Evolutionary conservation across 805 yeast species (phyloP).

Genomic region (Candida namnaoensis): DNA sequence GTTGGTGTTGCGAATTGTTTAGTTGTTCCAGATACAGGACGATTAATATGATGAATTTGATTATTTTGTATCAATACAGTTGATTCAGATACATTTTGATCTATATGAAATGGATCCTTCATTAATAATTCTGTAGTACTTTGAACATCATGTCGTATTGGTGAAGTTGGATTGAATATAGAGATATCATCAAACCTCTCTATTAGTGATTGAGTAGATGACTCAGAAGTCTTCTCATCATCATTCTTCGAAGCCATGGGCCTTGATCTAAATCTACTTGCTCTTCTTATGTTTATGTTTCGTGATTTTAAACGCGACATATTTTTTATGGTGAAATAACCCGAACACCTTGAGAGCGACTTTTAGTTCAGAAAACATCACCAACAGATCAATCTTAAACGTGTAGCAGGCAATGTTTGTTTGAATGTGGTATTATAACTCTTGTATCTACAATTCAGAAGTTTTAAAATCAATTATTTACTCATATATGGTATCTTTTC

Average conservation of each 20-base stretch:
- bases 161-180: not conserved
- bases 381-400: too few species aligned
- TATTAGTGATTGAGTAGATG: not conserved
- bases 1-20: not conserved
- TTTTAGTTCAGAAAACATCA: too few species aligned
- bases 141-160: not conserved
- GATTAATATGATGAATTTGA: not conserved
- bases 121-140: not conserved
- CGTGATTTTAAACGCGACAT: too few species aligned
- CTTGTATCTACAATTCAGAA: too few species aligned
- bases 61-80: not conserved
- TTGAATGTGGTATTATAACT: too few species aligned
- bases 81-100: not conserved
- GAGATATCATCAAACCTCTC: not conserved
- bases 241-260: not conserved
- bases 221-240: not conserved
- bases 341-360: too few species aligned
- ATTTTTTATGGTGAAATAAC: too few species aligned
- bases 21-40: slow-evolving; percentile 16
- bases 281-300: too few species aligned
- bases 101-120: not conserved
- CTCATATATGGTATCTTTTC: too few species aligned
- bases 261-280: not conserved
- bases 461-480: too few species aligned
- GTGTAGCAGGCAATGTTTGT: too few species aligned